Base-by-base conservation (phyloP, 2,329 filamentous ascomycete species). In the Penicillium aurantiogriseum region DNA sequence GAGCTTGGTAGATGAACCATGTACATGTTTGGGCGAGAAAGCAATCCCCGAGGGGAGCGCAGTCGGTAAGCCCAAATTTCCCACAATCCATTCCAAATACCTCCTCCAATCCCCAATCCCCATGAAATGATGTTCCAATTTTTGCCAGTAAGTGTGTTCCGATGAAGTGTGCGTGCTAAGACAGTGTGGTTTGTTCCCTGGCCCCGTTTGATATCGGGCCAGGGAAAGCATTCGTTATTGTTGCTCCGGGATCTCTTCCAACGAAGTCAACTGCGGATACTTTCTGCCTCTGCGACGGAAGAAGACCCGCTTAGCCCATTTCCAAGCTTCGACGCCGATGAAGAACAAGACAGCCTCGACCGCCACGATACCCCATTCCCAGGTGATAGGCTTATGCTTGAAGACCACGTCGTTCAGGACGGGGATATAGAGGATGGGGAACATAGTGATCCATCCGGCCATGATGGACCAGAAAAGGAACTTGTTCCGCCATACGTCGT, bases 391-490 rank as follows among this genome's bases (percentile, higher is more conserved):
- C 5, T 33, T 33, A 13, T 33, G 31, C 15, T 33, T 33, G 31
- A 33, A 88, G 1, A 89, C 85, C 2, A 77, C 74, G 2, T 79
- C 78, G 69, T 88, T 88, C 60, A 89, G 75, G 17, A 82, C 81
- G 0, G 88, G 87, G 47, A 90, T 88, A 63, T 90, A 90, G 1
- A 86, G 72, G 2, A 81, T 79, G 0, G 83, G 83, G 58, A 86
- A 83, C 6, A 84, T 76, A 2, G 80, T 79, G 36, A 85, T 33
- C 31, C 31, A 81, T 23, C 83, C 84, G 8, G 80, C 70, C 8
- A 81, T 76, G 57, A 88, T 80, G 23, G 84, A 79, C 78, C 81
- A 88, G 77, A 88, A 88, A n/a, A 88, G 76, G 76, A 91, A 90
- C 71, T 85, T 78, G 76, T 91, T 91, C 53, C 83, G 78, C 86